Evolutionary conservation across 1,284 basidiomycete species (phyloP), one percentile per base, ranked within the genome.

Genomic region (Malassezia globosa): DNA sequence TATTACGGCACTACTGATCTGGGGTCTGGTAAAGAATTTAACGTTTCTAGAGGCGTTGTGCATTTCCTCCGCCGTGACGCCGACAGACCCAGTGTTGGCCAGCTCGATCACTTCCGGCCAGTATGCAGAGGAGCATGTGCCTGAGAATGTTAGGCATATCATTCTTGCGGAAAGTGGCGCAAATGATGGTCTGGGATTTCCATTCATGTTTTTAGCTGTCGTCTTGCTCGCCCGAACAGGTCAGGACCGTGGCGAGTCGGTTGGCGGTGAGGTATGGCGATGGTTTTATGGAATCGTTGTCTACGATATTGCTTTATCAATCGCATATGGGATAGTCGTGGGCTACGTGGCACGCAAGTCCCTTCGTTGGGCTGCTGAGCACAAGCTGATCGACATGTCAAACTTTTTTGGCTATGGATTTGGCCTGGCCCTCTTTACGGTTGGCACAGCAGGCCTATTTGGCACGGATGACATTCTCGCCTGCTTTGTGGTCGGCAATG

Each of bases 391-490:
- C 52, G 73, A 74, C 56, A 73, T 73, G 42, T 56, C 59, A 49
- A 63, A 60, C 48, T 72, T 70, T 44, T 69, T 70, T 43, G 59
- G 61, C 39, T 73, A 72, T 42, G 73, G 73, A 11, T 60, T 75
- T 5, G 73, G 73, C 0, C 57, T 75, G 4, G 69, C 74, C 7
- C 64, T 75, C 44, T 69, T 75, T 43, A 69, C 64, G 2, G 55
- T 75, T 7, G 74, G 73, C 13, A 67, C 73, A 2, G 72, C 72
- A 14, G 74, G 74, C 8, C 53, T 74, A 1, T 66, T 74, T 33
- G 73, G 73, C n/a, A 68, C 64, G 4, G 74, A 75, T 50, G 74
- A 75, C 46, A 68, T 75, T 18, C 56, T 75, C 7, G 69, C 69
- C 1, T 73, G 70, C 56, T 75, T 75, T 48, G 59, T 75, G 27